Evolutionary conservation across 2,329 filamentous ascomycete species (phyloP).

Genomic region (Diaporthe batatas): DNA sequence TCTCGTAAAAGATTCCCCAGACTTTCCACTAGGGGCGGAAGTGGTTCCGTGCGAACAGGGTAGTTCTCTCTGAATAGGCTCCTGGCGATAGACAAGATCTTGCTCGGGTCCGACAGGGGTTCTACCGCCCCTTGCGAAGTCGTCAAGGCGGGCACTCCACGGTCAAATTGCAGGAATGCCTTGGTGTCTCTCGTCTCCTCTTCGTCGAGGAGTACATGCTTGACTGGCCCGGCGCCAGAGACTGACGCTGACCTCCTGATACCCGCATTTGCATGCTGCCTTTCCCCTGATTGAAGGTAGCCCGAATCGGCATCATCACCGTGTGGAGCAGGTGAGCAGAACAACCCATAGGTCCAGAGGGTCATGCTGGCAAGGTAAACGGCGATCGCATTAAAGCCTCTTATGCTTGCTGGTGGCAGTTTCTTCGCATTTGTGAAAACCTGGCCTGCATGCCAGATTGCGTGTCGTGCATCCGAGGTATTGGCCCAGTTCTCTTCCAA

Average conservation of each 20-base stretch:
- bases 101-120: conserved; percentile 45
- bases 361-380: conserved; percentile 49
- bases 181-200: conserved; percentile 46
- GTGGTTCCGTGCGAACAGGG: conserved; percentile 47
- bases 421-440: conserved; percentile 45
- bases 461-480: conserved; percentile 46
- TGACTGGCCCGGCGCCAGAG: conserved; percentile 33
- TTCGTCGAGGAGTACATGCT: conserved; percentile 46
- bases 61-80: conserved; percentile 47
- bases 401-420: conserved; percentile 46
- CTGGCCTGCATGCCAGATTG: conserved; percentile 49
- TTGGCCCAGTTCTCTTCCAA: conserved; percentile 47
- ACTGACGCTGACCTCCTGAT: conserved; percentile 7
- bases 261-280: conserved; percentile 16
- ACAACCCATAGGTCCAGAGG: conserved; percentile 48
- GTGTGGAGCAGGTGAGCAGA: conserved; percentile 39
- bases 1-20: conserved; percentile 46
- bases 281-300: conserved; percentile 21
- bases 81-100: conserved; percentile 45
- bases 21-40: conserved; percentile 51
- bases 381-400: conserved; percentile 48
- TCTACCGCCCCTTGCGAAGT: conserved; percentile 39
- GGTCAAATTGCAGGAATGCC: conserved; percentile 47
- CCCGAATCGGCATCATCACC: neutral
- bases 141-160: conserved; percentile 44